Percentiles rank a stretch among this genome's conserved stretches.
phyloP scores from a whole-genome alignment of 306 rosid genomes.

The Hippophae rhamnoides region DNA sequence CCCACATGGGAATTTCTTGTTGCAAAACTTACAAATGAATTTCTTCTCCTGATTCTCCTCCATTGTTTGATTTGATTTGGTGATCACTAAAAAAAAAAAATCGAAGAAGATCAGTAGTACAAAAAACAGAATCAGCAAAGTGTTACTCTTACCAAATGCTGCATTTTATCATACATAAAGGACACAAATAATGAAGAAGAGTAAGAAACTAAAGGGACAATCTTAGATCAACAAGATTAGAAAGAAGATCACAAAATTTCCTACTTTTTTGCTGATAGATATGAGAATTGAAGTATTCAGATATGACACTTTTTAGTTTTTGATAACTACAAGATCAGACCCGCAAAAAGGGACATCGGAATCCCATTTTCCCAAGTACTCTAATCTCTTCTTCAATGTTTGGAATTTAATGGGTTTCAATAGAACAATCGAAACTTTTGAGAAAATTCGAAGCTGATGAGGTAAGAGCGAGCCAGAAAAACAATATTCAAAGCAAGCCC shows the following conservation, averaged over 20 bases:
- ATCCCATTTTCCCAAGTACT: slow-evolving; percentile 19
- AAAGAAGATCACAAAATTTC: slow-evolving; percentile 45
- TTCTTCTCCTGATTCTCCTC: slow-evolving; percentile 39
- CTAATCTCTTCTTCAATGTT: slow-evolving; percentile 19
- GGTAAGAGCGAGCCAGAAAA: slow-evolving; percentile 19
- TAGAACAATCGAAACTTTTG: slow-evolving; percentile 21
- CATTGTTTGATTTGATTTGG: slow-evolving; percentile 18
- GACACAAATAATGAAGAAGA: slow-evolving; percentile 8
- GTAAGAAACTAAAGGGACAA: slow-evolving; percentile 15
- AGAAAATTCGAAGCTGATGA: slow-evolving; percentile 21
- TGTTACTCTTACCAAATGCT: slow-evolving; percentile 37
- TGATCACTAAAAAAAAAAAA: slow-evolving; percentile 7
- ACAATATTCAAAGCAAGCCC: slow-evolving; percentile 34
- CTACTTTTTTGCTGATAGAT: slow-evolving; percentile 15
- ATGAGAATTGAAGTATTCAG: slow-evolving; percentile 37
- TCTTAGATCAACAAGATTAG: slow-evolving; percentile 38
- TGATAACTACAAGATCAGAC: slow-evolving; percentile 64
- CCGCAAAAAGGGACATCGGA: slow-evolving; percentile 37
- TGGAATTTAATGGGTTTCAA: slow-evolving; percentile 11
- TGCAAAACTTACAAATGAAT: slow-evolving; percentile 68
- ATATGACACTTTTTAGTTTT: slow-evolving; percentile 52
- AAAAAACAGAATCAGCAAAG: slow-evolving; percentile 2
- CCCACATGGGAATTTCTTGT: slow-evolving; percentile 53
- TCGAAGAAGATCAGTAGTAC: slow-evolving; percentile 16
- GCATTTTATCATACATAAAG: slow-evolving; percentile 23